A percentile compares a stretch with the other conserved stretches of the same genome.
These are phyloP conservation scores for Teunomyces stri DNA, from an alignment of 805 yeast species.

Conservation along the genomic window DNA sequence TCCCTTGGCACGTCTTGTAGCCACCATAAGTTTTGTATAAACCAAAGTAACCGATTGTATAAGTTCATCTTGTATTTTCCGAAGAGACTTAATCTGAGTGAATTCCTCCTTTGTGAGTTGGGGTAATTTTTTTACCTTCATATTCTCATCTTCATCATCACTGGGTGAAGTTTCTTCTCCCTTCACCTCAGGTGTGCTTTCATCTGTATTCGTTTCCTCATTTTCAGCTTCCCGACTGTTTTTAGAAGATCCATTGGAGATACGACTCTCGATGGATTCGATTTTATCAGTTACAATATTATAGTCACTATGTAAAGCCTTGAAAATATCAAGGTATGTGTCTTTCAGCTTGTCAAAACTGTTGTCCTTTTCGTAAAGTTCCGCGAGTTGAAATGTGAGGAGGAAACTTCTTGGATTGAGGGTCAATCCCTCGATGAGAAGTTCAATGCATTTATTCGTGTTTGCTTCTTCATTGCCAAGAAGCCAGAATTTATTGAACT, in stretches of 20 bases:
- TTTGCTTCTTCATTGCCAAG: slow-evolving; percentile 36
- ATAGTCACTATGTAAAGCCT: slow-evolving; percentile 41
- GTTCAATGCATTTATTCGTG: slow-evolving; percentile 39
- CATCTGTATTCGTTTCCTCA: slow-evolving; percentile 5
- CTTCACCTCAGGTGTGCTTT: background rate
- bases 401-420: slow-evolving; percentile 72
- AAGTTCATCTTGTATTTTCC: slow-evolving; percentile 21
- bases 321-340: slow-evolving; percentile 51
- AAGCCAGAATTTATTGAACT: slow-evolving; percentile 43
- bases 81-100: slow-evolving; percentile 16
- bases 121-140: slow-evolving; percentile 13
- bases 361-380: slow-evolving; percentile 59
- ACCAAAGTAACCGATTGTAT: slow-evolving; percentile 54
- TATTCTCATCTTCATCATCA: slow-evolving; percentile 14
- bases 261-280: slow-evolving; percentile 18
- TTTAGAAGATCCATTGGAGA: slow-evolving; percentile 5
- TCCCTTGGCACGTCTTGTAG: slow-evolving; percentile 66
- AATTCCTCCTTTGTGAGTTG: slow-evolving; percentile 13
- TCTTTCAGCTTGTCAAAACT: slow-evolving; percentile 49
- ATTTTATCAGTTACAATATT: slow-evolving; percentile 20
- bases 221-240: slow-evolving; percentile 5
- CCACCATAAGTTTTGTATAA: slow-evolving; percentile 67
- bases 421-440: slow-evolving; percentile 52
- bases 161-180: background rate
- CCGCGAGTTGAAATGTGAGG: slow-evolving; percentile 65